Evolutionary conservation across 2,329 filamentous ascomycete species (phyloP), one percentile per base, ranked within the genome.

Genomic region (Fusarium sp.): DNA sequence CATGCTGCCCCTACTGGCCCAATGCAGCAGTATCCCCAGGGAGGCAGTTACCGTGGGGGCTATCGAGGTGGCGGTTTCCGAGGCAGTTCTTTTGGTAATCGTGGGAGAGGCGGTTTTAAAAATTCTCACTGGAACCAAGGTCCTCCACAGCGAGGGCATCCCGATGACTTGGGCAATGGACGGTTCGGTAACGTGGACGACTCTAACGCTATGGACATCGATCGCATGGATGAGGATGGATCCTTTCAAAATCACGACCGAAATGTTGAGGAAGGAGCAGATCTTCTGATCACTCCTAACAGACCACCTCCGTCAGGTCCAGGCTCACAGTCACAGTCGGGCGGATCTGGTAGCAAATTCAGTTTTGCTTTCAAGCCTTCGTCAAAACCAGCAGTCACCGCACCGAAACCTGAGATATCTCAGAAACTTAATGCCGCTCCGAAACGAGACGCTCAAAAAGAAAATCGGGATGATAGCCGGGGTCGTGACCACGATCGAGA

Each of bases 311-410:
- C 86, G 22, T 83, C 84, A 3, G 85, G 87, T 7, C 83, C 87
- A n/a, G 83, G 79, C 18, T 79, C 81, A 3, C 49, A 53, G 16
- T 53, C 49, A 20, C 49, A 53, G 34, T 53, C 49, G 12, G 49
- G 34, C 9, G 49, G 49, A 29, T 81, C 83, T 57, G 89, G 89
- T 40, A 88, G 89, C 46, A 96, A 95, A 80, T 97, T 98, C 76
- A 97, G 94, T 78, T 98, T 98, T 79, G 94, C 94, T 2, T 94
- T 98, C 80, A 98, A 98, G 78, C 87, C 90, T 12, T 87, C 91
- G 44, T 86, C 85, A 13, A 91, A 91, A 72, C 82, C 85, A 10
- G 80, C 85, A 4, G 81, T 87, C 16, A 81, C 88, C 11, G 83
- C 84, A 14, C 88, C 88, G 5, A 90, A 91, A 69, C 87, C 86